These are phyloP conservation scores for Ceratobasidium sp. DNA, from an alignment of 1,284 basidiomycete genomes.

Conservation along the genomic window DNA sequence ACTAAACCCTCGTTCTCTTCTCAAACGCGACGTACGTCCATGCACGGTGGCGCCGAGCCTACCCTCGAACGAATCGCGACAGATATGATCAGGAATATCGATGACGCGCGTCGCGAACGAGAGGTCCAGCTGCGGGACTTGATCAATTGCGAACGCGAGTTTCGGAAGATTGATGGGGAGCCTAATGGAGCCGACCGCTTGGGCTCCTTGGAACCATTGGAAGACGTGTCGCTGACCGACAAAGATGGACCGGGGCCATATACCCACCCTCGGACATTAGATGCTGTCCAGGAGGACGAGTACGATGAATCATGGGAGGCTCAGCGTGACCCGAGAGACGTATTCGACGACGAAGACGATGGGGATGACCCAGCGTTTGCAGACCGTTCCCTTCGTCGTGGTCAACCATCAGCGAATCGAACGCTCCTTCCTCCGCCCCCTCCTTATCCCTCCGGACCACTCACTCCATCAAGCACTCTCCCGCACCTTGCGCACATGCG, in stretches of 20 bases:
- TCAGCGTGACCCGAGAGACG: constrained; percentile 22
- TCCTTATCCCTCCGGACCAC: constrained; percentile 56
- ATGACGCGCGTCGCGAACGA: constrained; percentile 74
- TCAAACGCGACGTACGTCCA: constrained; percentile 16
- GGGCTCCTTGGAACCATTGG: constrained; percentile 68
- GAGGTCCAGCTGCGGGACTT: constrained; percentile 79
- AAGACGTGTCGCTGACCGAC: constrained; percentile 56
- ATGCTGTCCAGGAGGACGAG: constrained; percentile 60
- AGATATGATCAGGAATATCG: constrained; percentile 76
- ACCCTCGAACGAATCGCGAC: constrained; percentile 72
- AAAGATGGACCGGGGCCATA: constrained; percentile 43
- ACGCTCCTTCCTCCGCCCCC: constrained; percentile 52
- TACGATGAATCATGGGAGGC: constrained; percentile 29
- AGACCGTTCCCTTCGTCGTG: constrained; percentile 51
- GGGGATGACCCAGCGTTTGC: constrained; percentile 52
- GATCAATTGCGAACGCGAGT: constrained; percentile 76
- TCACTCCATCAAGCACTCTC: constrained; percentile 63
- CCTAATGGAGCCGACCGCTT: constrained; percentile 77
- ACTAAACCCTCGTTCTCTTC: constrained; percentile 45
- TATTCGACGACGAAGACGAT: constrained; percentile 66
- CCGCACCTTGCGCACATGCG: constrained; percentile 72
- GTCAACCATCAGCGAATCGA: constrained; percentile 49
- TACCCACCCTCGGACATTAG: constrained; percentile 46
- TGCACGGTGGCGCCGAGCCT: constrained; percentile 52
- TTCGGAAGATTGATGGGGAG: constrained; percentile 75